Conservation (phyloP, 805 yeast genomes). For the Candida ficus region DNA sequence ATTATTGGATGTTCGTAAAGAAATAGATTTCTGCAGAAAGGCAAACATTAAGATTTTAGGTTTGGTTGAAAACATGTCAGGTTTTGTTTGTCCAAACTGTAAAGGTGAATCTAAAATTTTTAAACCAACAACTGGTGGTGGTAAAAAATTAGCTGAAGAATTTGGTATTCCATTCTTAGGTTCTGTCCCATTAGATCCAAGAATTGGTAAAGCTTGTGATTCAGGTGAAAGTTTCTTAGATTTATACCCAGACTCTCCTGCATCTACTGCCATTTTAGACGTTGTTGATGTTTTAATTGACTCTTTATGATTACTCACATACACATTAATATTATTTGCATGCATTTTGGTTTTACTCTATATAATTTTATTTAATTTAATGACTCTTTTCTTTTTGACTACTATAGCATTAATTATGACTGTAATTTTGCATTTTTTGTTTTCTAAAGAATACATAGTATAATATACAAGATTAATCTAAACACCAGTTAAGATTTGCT, state of each 20-base stretch:
- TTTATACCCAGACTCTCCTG: constrained; percentile 85
- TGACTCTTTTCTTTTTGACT: too few relatives aligned
- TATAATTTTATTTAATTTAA: neutral
- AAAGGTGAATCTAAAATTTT: constrained; percentile 86
- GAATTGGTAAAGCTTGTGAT: constrained; percentile 89
- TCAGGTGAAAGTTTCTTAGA: constrained; percentile 81
- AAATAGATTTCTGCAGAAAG: constrained; percentile 88
- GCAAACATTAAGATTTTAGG: constrained; percentile 86
- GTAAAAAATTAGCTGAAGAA: constrained; percentile 76
- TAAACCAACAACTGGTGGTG: constrained; percentile 97
- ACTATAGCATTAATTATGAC: too few relatives aligned
- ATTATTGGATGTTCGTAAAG: constrained; percentile 88
- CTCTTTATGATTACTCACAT: constrained; percentile 21
- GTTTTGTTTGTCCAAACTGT: constrained; percentile 95
- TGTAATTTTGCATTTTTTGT: neutral
- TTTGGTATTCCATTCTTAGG: constrained; percentile 77
- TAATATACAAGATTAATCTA: constrained; percentile 1
- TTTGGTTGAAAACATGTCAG: constrained; percentile 95
- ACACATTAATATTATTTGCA: too few relatives aligned
- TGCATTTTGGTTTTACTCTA: neutral
- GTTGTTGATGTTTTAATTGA: constrained; percentile 74
- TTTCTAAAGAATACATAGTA: neutral
- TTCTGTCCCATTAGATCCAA: constrained; percentile 90
- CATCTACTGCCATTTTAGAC: constrained; percentile 76
- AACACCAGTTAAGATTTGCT: constrained; percentile 8